Evolutionary conservation across 495 filamentous ascomycete species (phyloP), one percentile per base, ranked within the genome.

Genomic region (Penicillium cinerascens): DNA sequence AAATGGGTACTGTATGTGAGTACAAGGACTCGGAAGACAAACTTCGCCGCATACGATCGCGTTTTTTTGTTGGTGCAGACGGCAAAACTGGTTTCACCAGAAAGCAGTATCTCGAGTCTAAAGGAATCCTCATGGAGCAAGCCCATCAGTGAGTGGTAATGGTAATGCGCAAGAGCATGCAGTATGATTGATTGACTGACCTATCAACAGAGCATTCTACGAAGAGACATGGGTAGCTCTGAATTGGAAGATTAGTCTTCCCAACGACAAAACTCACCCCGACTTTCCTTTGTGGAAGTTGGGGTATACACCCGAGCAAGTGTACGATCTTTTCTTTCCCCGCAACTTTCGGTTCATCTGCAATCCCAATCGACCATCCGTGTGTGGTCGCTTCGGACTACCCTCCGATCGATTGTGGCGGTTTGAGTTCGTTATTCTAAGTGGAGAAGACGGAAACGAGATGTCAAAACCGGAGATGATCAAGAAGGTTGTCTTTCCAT

Each of bases 261-360:
- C 78, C 4, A 78, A 67, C 7, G 64, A 64, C 26, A 58, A 75
- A 42, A 73, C 75, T 0, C 78, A 82, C 51, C 77, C 77, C 0
- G 56, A 71, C 0, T 78, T 82, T 27, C 71, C 73, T 3, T 54
- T 79, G 6, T 80, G 78, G 78, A 49, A 65, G 18, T 46, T 72
- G 2, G 76, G 73, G 3, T 76, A 76, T 42, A 73, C 63, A 1
- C 71, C 78, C 5, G 61, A 77, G 29, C 58, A 75, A 18, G 75
- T 79, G 0, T 78, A 79, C 36, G 75, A 80, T 48, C 47, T 73
- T 4, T 80, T 80, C 58, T 82, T 75, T 57, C 78, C 77, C 0
- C 41, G 21, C 3, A 69, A 70, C 0, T 80, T 76, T 49, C 71
- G 75, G 15, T 82, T 78, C 44, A 59, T 73, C 6, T 71, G 70